Evolutionary conservation across 805 yeast genomes (phyloP), one percentile per base, ranked within the genome.

Genomic region (Starmera quercuum): DNA sequence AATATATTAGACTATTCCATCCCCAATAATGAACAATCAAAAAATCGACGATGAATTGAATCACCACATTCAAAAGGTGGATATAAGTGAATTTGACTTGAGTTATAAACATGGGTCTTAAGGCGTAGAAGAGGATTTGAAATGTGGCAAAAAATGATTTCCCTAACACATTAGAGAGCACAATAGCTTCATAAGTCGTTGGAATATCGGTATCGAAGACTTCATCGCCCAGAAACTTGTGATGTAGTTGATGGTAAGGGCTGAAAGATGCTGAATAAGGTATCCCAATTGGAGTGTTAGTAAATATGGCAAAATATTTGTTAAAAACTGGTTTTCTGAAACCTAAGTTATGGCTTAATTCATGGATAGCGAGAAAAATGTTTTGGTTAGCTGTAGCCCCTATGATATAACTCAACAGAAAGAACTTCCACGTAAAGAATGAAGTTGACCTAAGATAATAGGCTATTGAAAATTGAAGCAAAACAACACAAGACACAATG

Each of bases 191-290:
- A 22, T 76, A 67, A 17, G 59, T 53, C 0, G 96, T 87, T 23
- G 97, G 97, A 41, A 87, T 63, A 55, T 87, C 97, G 1, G 96
- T 82, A 59, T 87, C 97, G 46, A 74, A 75, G 33, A 69, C 65
- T 47, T 77, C 82, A 53, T 87, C 95, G 14, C 97, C 97, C 49
- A 83, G 60, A 49, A 83, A 86, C 57, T 87, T 87, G 61, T 87
- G 97, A 52, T 87, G 97, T 24, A 87, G 63, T 55, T 85, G 85
- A 52, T 87, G 97, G 56, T 87, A 87, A 7, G 95, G 95, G 40
- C 46, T 83, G 81, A 64, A 87, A 72, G 40, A 80, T 0, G 96
- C 95, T 25, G 86, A 73, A 58, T 85, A 87, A 0, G 96, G 97
- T 17, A 87, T 68, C 2, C 96, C 95, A 33, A 87, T 83, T 2